Evolutionary conservation across 768 basidiomycete species (phyloP).

Genomic region (Hydnum rufescens): DNA sequence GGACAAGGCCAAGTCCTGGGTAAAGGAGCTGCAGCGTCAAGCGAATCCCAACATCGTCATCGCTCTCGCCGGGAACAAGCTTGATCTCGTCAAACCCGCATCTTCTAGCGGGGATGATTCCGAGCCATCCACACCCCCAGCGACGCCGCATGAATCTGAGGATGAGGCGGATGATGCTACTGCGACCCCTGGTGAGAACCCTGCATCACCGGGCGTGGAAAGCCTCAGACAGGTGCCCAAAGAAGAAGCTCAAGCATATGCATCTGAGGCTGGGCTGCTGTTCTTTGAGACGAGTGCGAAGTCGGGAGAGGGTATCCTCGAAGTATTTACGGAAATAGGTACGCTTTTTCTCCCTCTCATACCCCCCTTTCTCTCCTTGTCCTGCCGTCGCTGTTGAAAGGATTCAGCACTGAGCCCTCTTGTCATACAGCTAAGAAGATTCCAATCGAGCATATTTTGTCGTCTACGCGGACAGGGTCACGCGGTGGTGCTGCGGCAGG

Average conservation of each 20-base stretch:
- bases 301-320: conserved; percentile 86
- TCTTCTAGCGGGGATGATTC: conserved; percentile 22
- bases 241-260: conserved; percentile 94
- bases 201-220: conserved; percentile 36
- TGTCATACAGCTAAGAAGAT: conserved; percentile 50
- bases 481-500: conserved; percentile 29
- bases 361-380: not conserved
- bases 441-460: conserved; percentile 85
- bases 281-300: conserved; percentile 99
- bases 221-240: conserved; percentile 72
- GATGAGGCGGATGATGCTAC: conserved; percentile 90
- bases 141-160: conserved; percentile 40
- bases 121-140: conserved; percentile 21
- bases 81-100: conserved; percentile 46
- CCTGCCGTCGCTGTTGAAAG: too few species aligned
- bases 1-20: conserved; percentile 99
- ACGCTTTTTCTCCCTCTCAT: conserved; percentile 18
- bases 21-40: conserved; percentile 95
- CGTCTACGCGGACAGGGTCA: conserved; percentile 54
- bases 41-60: conserved; percentile 99
- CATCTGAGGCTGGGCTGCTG: conserved; percentile 77
- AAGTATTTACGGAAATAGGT: conserved; percentile 98
- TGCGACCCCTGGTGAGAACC: conserved; percentile 53
- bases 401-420: too few species aligned
- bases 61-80: conserved; percentile 93